Base-by-base conservation (phyloP, 345 rosid species). In the Atalantia buxifolia region DNA sequence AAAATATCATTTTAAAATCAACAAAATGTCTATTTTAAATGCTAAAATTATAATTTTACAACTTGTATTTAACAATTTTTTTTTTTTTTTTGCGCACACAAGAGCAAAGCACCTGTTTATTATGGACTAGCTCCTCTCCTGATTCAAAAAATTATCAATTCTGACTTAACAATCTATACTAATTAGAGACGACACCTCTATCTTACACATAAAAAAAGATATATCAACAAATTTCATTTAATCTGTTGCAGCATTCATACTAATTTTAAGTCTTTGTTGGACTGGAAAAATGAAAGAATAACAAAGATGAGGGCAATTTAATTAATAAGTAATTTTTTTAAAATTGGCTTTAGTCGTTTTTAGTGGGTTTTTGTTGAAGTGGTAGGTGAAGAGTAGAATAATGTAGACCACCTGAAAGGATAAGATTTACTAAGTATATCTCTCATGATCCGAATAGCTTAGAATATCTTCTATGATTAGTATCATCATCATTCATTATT, bases 401-500 rank as follows among this genome's bases (percentile, higher is more conserved):
- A 66, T 77, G 40, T 19, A 57, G 65, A 67, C 2, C 67, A 56
- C 79, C 74, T 68, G 79, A 68, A 67, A 57, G 24, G 73, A 56
- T 66, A 76, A 77, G 42, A 57, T 56, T 77, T 77, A 36, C 36
- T 68, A 77, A 67, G 55, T 66, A 38, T 68, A 77, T 68, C 57
- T 76, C 57, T 25, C 55, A 18, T 68, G 14, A 77, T 68, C 67
- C 12, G 10, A 67, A 53, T 76, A 67, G 27, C 36, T 76, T 76
- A 76, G 12, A 12, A 21, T 56, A 68, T 77, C 67, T 68, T 25
- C 65, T 10, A 67, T 66, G 73, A 67, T 68, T 67, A 56, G 50
- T 38, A 4, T 59, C 18, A 53, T n/a, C 27, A 25, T 28, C 9
- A 16, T 33, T 66, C 53, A 66, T 66, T 66, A 66, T 66, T 50